phyloP scores from a whole-genome alignment of 2,329 filamentous ascomycete genomes.

The Paraconiothyrium sp. region DNA sequence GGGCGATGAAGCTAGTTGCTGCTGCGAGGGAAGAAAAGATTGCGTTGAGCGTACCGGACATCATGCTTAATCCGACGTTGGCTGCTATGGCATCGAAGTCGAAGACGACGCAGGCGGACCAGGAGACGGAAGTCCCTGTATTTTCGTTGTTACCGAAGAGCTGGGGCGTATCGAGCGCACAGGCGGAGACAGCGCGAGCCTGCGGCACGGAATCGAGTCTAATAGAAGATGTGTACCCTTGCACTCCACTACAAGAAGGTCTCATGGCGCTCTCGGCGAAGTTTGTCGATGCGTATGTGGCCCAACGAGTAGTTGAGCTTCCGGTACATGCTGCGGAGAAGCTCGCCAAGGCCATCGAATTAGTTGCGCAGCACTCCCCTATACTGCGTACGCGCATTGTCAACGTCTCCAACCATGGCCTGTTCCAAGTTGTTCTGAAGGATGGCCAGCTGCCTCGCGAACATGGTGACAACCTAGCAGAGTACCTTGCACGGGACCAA shows the following conservation, averaged over 20 bases:
- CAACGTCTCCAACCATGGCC: constrained; percentile 46
- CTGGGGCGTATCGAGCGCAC: constrained; percentile 44
- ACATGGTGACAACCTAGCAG: constrained; percentile 33
- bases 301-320: constrained; percentile 48
- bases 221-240: constrained; percentile 54
- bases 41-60: constrained; percentile 63
- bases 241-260: constrained; percentile 54
- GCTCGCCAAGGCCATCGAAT: constrained; percentile 51
- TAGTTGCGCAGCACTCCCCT: constrained; percentile 38
- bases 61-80: constrained; percentile 61
- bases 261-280: constrained; percentile 53
- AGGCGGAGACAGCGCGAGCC: constrained; percentile 49
- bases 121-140: constrained; percentile 35
- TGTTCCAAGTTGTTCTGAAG: constrained; percentile 52
- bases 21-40: constrained; percentile 61
- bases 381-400: constrained; percentile 54
- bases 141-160: constrained; percentile 44
- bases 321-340: constrained; percentile 41
- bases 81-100: constrained; percentile 56
- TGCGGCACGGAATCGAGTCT: constrained; percentile 34
- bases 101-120: constrained; percentile 31
- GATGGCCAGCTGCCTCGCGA: constrained; percentile 41
- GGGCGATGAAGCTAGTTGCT: constrained; percentile 66
- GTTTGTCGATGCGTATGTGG: constrained; percentile 49
- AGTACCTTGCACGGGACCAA: constrained; percentile 49